A percentile compares a stretch with the other conserved stretches of the same genome.
These are phyloP conservation scores for Jacaranda copaia DNA, from an alignment of 257 asterid genomes.

Conservation along the genomic window DNA sequence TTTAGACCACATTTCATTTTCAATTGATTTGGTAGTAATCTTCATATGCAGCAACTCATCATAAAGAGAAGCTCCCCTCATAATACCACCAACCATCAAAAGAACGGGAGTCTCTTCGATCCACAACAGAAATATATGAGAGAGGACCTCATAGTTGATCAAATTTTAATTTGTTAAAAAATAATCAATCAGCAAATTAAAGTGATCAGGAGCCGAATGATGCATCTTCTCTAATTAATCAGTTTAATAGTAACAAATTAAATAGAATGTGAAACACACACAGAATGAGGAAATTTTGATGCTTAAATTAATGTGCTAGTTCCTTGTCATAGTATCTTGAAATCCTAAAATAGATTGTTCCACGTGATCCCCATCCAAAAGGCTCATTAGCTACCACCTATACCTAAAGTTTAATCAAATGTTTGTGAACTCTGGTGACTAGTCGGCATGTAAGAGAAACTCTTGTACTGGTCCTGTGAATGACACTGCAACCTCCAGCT, in stretches of 20 bases:
- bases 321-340: not conserved
- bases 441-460: slow-evolving; percentile 89
- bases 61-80: too few species aligned
- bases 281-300: not conserved
- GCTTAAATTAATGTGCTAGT: not conserved
- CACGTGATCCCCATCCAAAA: slow-evolving; percentile 14
- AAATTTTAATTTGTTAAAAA: not conserved
- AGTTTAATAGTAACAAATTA: not conserved
- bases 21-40: too few species aligned
- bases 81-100: not conserved
- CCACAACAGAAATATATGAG: not conserved
- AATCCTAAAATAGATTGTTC: not conserved
- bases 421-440: slow-evolving; percentile 72
- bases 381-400: slow-evolving; percentile 8
- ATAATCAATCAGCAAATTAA: not conserved
- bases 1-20: too few species aligned
- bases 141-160: not conserved
- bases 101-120: not conserved
- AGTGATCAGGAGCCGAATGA: not conserved
- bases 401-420: slow-evolving; percentile 63
- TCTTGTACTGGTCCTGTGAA: slow-evolving; percentile 72
- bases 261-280: not conserved
- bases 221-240: not conserved
- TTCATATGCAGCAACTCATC: too few species aligned
- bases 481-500: slow-evolving; percentile 42